Evolutionary conservation across 2,329 filamentous ascomycete genomes (phyloP), one percentile per base, ranked within the genome.

Genomic region (Fusarium sp.): DNA sequence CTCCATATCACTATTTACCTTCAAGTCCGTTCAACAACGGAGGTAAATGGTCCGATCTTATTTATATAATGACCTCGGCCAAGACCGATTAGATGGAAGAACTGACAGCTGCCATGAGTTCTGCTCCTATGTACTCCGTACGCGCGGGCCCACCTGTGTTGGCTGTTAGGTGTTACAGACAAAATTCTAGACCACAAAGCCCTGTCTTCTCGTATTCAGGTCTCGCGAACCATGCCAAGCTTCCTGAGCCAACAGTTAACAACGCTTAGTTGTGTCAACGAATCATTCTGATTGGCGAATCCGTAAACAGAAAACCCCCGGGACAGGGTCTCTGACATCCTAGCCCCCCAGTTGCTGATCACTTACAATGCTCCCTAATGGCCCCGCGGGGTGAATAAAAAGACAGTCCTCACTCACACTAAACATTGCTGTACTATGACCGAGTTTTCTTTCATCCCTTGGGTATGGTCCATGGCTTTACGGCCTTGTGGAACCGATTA

Each of bases 241-340:
- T 61, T 61, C 55, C 19, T 36, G 21, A 28, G 19, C 30, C 23
- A 28, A 30, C 39, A 54, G 38, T 15, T 30, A 36, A 32, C 24
- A 21, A 48, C 32, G 52, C 30, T 53, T 60, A 42, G 55, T 39
- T 45, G 34, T 19, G 45, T 46, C 24, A 45, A 34, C 12, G 23
- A 7, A 30, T 21, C n/a, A 24, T 8, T 1, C 21, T 58, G 36
- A 64, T 63, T 63, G 60, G 60, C 23, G 45, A 47, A 32, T n/a
- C 45, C 59, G 60, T 63, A 63, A 51, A 24, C 23, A 58, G 59
- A 63, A 63, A 63, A 64, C 59, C 12, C 28, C 59, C 45, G 60
- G 45, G 12, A 28, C 45, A 58, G 40, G 60, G 60, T 58, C 45
- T 23, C 20, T 46, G 32, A 32, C 39, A 62, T 56, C 51, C 60